These are phyloP conservation scores for Arthrobotrys iridis DNA, from an alignment of 2,329 filamentous ascomycete species.

Conservation along the genomic window DNA sequence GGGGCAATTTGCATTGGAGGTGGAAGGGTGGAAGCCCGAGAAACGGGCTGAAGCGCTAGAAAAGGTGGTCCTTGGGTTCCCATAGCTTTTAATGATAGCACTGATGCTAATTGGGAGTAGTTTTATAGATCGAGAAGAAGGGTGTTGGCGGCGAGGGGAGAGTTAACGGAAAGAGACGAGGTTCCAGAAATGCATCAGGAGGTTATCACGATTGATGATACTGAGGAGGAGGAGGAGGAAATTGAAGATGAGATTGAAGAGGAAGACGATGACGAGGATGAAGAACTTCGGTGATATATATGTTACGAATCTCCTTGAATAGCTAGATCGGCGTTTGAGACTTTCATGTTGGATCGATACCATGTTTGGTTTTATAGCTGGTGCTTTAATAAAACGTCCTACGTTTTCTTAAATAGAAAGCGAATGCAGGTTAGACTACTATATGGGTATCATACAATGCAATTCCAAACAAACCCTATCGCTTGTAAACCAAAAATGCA, in stretches of 20 bases:
- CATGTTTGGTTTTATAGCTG: conserved; percentile 1
- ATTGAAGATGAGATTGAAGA: conserved; percentile 29
- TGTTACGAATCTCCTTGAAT: background rate
- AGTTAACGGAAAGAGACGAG: conserved; percentile 18
- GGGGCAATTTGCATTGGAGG: conserved; percentile 86
- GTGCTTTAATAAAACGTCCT: background rate
- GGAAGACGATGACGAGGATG: conserved; percentile 19
- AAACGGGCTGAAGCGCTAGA: conserved; percentile 66
- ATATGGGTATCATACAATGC: conserved; percentile 9
- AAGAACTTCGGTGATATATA: background rate
- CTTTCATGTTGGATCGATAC: background rate
- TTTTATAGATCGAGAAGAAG: conserved; percentile 41
- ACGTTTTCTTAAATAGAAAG: background rate
- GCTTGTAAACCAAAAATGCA: too few relatives aligned
- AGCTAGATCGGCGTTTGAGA: background rate
- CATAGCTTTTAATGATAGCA: background rate
- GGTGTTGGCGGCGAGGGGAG: conserved; percentile 31
- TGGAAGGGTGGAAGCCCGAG: conserved; percentile 89
- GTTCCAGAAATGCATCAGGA: conserved; percentile 14
- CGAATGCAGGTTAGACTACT: background rate
- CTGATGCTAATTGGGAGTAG: conserved; percentile 7
- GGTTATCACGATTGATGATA: conserved; percentile 48
- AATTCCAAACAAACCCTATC: background rate
- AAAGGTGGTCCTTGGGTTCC: conserved; percentile 30
- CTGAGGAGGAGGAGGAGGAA: conserved; percentile 33